Evolutionary conservation across 2,329 filamentous ascomycete genomes (phyloP).

Genomic region (Colletotrichum musae): DNA sequence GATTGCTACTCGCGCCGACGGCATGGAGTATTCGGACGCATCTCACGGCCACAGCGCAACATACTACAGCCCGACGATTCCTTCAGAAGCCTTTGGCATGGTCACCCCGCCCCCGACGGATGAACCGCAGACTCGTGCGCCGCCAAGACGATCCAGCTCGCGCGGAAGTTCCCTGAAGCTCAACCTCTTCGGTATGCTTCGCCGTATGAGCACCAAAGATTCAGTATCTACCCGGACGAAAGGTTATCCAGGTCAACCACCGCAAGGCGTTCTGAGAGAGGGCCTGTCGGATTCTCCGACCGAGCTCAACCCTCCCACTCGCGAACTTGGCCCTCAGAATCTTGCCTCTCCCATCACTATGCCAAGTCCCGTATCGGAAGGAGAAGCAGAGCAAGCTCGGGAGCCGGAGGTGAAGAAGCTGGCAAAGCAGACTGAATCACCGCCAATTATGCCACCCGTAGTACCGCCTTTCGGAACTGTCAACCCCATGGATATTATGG

Average conservation of each 20-base stretch:
- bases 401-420: slow-evolving; percentile 7
- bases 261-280: slow-evolving; percentile 30
- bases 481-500: slow-evolving; percentile 70
- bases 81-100: slow-evolving; percentile 59
- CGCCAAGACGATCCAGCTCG: slow-evolving; percentile 47
- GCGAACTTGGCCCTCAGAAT: slow-evolving; percentile 4
- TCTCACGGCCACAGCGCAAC: slow-evolving; percentile 51
- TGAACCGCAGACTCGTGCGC: slow-evolving; percentile 25
- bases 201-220: slow-evolving; percentile 47
- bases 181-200: slow-evolving; percentile 54
- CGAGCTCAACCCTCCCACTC: slow-evolving; percentile 42
- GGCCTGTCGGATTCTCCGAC: slow-evolving; percentile 49
- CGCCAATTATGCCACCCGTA: slow-evolving; percentile 46
- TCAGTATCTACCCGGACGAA: slow-evolving; percentile 19
- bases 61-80: slow-evolving; percentile 58
- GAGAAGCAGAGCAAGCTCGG: slow-evolving; percentile 14
- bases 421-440: slow-evolving; percentile 16
- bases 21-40: slow-evolving; percentile 41
- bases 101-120: slow-evolving; percentile 45
- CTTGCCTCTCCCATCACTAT: slow-evolving; percentile 27
- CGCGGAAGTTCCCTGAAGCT: slow-evolving; percentile 53
- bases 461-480: slow-evolving; percentile 62
- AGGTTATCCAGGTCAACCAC: slow-evolving; percentile 19
- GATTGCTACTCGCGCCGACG: slow-evolving; percentile 40
- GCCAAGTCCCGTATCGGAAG: slow-evolving; percentile 33